Conservation (phyloP, 805 yeast genomes). For the Metschnikowia rubicola region DNA sequence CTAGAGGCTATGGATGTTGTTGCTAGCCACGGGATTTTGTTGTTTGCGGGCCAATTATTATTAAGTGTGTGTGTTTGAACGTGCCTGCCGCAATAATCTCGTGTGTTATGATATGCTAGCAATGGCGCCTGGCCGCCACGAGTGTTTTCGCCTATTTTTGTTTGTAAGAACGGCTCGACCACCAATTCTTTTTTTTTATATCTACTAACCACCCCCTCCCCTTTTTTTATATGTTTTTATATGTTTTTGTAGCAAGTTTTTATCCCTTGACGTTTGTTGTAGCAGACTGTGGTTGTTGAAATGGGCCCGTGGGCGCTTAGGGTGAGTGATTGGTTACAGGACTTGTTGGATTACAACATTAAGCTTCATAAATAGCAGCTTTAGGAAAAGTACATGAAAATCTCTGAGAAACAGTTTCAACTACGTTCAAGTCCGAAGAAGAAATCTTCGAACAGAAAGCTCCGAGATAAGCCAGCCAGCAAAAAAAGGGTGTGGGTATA, state of each 20-base stretch:
- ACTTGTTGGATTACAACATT: constrained; percentile 16
- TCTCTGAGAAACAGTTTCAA: constrained; percentile 19
- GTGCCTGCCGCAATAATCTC: not conserved
- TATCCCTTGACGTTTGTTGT: constrained; percentile 2
- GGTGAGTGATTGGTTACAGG: not conserved
- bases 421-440: constrained; percentile 15
- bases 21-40: not conserved
- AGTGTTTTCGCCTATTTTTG: constrained; percentile 1
- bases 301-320: not conserved
- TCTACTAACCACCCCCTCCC: constrained; percentile 7
- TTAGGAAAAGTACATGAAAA: constrained; percentile 32
- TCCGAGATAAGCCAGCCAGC: not conserved
- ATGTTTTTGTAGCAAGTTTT: not conserved
- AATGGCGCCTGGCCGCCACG: not conserved
- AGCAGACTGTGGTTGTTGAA: not conserved
- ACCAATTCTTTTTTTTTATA: constrained; percentile 3
- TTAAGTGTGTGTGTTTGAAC: constrained; percentile 13
- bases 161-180: constrained; percentile 19
- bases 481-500: constrained; percentile 23
- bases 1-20: not conserved
- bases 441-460: constrained; percentile 2
- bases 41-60: not conserved
- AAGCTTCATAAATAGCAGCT: constrained; percentile 26
- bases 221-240: constrained; percentile 6
- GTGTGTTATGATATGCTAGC: constrained; percentile 5